phyloP scores from a whole-genome alignment of 441 rosid genomes.

The Croton laevigatus region DNA sequence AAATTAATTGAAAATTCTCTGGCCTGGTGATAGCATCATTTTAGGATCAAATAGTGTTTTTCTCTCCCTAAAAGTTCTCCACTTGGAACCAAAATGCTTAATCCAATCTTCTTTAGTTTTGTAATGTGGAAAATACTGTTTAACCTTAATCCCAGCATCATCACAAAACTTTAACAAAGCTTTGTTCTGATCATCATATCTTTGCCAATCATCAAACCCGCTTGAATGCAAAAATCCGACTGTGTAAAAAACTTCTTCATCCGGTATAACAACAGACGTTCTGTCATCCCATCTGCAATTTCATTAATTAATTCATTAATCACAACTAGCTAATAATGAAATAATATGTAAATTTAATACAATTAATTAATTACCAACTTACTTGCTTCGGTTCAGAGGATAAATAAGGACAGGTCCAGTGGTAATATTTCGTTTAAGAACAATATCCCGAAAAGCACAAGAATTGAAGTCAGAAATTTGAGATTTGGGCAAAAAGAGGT shows the following conservation, averaged over 20 bases:
- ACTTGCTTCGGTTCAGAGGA: slow-evolving; percentile 83
- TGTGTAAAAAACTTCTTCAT: slow-evolving; percentile 77
- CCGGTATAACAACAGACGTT: slow-evolving; percentile 68
- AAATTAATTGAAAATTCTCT: slow-evolving; percentile 53
- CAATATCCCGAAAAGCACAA: slow-evolving; percentile 58
- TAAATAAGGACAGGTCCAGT: slow-evolving; percentile 68
- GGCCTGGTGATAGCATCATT: slow-evolving; percentile 80
- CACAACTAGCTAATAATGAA: neutral
- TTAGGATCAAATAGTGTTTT: slow-evolving; percentile 80
- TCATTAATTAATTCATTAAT: neutral
- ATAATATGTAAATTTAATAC: too few species aligned
- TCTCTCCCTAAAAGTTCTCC: slow-evolving; percentile 48
- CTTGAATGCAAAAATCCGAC: slow-evolving; percentile 76
- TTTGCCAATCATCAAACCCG: slow-evolving; percentile 53
- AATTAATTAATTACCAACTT: neutral
- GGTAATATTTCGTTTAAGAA: slow-evolving; percentile 64
- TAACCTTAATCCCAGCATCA: slow-evolving; percentile 44
- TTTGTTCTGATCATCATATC: slow-evolving; percentile 54
- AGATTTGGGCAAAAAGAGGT: slow-evolving; percentile 76
- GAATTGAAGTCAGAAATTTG: slow-evolving; percentile 52
- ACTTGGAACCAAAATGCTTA: slow-evolving; percentile 76
- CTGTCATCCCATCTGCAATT: slow-evolving; percentile 71
- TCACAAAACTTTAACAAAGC: slow-evolving; percentile 59
- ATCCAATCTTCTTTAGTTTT: slow-evolving; percentile 54
- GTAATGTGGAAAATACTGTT: slow-evolving; percentile 64